Evolutionary conservation across 805 yeast species (phyloP).

Genomic region (Saccharomyces kudriavzevii): DNA sequence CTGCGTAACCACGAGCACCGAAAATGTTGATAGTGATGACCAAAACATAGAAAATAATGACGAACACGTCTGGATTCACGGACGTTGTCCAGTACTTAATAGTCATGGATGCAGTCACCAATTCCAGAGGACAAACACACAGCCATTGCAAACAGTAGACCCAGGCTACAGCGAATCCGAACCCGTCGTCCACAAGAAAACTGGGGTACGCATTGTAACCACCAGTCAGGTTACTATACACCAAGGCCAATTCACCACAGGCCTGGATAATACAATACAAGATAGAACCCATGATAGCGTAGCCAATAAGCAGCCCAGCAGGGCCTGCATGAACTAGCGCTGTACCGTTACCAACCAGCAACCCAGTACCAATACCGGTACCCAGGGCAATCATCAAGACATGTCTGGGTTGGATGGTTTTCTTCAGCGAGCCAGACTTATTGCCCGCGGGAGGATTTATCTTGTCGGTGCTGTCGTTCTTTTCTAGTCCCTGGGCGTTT

Average conservation of each 20-base stretch:
- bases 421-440: conserved; percentile 16
- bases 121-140: conserved; percentile 52
- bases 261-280: conserved; percentile 52
- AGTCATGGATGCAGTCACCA: conserved; percentile 58
- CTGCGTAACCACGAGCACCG: conserved; percentile 54
- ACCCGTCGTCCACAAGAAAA: conserved; percentile 46
- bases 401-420: conserved; percentile 37
- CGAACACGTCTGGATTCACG: conserved; percentile 52
- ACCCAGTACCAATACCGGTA: conserved; percentile 78
- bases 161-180: conserved; percentile 56
- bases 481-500: background rate
- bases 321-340: conserved; percentile 41
- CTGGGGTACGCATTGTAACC: conserved; percentile 55
- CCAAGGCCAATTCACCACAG: conserved; percentile 61
- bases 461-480: background rate
- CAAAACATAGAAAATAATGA: conserved; percentile 42
- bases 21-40: conserved; percentile 41
- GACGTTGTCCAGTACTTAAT: conserved; percentile 48
- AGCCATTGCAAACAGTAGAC: conserved; percentile 58
- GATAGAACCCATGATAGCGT: conserved; percentile 48
- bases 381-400: conserved; percentile 74
- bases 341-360: conserved; percentile 50
- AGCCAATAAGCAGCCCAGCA: conserved; percentile 45
- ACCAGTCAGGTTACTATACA: conserved; percentile 50
- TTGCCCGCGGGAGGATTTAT: background rate